Evolutionary conservation across 2,329 filamentous ascomycete species (phyloP).

Genomic region (Lecanicillium sp.): DNA sequence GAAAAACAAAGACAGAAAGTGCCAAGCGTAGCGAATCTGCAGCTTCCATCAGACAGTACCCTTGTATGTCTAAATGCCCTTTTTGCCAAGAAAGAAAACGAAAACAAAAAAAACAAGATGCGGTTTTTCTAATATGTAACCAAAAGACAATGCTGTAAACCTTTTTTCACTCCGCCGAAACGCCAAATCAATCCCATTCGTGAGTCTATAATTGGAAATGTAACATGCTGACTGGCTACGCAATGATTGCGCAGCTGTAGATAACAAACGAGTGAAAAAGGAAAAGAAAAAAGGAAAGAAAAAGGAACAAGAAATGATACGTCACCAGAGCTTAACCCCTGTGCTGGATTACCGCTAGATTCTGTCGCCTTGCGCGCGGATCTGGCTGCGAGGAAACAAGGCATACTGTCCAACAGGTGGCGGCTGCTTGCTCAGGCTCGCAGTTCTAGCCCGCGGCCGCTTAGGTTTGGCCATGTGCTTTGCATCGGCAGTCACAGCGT

Average conservation of each 20-base stretch:
- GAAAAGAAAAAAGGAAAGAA: slow-evolving; percentile 6
- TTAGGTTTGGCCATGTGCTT: slow-evolving; percentile 22
- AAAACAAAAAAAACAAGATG: background rate
- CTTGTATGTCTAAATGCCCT: slow-evolving; percentile 8
- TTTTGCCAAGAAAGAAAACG: slow-evolving; percentile 2
- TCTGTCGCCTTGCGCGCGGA: slow-evolving; percentile 16
- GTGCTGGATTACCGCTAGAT: slow-evolving; percentile 5
- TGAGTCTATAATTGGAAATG: slow-evolving; percentile 1
- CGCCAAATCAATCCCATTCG: background rate
- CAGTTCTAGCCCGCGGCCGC: slow-evolving; percentile 36
- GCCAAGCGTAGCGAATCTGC: background rate
- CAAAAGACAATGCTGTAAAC: background rate
- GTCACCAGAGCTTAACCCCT: background rate
- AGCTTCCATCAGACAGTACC: background rate
- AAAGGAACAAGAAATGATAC: background rate
- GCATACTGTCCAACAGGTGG: slow-evolving; percentile 40
- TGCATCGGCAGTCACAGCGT: slow-evolving; percentile 19
- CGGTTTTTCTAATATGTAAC: background rate
- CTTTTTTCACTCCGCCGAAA: slow-evolving; percentile 1
- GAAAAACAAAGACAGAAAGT: slow-evolving; percentile 3
- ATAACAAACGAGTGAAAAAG: too few species aligned
- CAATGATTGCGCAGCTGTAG: too few species aligned
- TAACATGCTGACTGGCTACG: background rate
- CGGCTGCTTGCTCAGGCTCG: slow-evolving; percentile 35
- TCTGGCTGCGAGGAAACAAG: slow-evolving; percentile 32